These are phyloP conservation scores for Trichoderma hamatum DNA, from an alignment of 2,329 filamentous ascomycete species.

Conservation along the genomic window DNA sequence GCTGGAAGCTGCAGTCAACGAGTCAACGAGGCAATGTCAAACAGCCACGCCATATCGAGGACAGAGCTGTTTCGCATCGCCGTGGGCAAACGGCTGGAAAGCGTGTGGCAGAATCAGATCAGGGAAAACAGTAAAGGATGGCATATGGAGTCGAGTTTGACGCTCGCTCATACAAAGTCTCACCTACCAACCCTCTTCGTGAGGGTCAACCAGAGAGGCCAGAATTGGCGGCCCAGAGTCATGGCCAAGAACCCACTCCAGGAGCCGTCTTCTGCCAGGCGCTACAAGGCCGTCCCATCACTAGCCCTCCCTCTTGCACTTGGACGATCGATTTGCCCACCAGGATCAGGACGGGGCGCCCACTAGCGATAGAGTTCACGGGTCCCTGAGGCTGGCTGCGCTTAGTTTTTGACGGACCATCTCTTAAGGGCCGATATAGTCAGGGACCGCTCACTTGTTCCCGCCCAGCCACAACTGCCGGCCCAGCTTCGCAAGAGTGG, in stretches of 20 bases:
- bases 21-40: not conserved
- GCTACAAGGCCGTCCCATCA: not conserved
- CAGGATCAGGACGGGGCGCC: not conserved
- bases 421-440: not conserved
- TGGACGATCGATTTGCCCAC: not conserved
- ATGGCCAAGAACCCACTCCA: not conserved
- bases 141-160: constrained; percentile 15
- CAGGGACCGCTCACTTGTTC: not conserved
- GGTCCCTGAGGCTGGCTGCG: constrained; percentile 8
- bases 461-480: not conserved
- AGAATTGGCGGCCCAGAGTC: not conserved
- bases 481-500: not conserved
- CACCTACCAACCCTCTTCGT: constrained; percentile 13
- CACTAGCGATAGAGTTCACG: constrained; percentile 20
- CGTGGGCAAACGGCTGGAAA: not conserved
- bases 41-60: constrained; percentile 4
- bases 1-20: not conserved
- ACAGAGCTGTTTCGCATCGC: constrained; percentile 10
- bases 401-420: not conserved
- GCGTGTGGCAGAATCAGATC: not conserved
- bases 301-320: not conserved
- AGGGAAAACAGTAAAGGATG: constrained; percentile 6
- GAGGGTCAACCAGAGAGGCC: constrained; percentile 8
- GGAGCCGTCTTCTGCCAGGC: constrained; percentile 5
- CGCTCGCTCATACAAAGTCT: constrained; percentile 20